Evolutionary conservation across 2,329 filamentous ascomycete species (phyloP), one percentile per base, ranked within the genome.

Genomic region (Venturia oleaginea): DNA sequence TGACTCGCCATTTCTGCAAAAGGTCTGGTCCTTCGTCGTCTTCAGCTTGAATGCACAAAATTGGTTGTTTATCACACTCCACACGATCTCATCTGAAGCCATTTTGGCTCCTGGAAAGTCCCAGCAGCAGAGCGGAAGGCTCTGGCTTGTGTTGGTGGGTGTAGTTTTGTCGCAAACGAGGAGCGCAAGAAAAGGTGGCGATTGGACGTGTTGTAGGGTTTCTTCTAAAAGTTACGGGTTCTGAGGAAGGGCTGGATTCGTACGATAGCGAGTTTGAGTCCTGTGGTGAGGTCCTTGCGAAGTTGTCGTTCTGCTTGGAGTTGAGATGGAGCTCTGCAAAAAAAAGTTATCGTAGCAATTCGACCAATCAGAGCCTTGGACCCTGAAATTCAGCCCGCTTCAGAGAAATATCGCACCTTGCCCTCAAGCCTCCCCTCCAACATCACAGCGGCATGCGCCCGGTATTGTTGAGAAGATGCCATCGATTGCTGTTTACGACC

Each of bases 1-100:
- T n/a, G 11, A 11, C 19, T 46, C 24, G 19, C 38, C 38, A 40
- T 40, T 40, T 17, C 38, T 40, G 78, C 94, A 99, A 78, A 97
- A 99, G 71, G 86, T 97, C 76, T 94, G 88, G 66, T 88, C 84
- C 77, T 93, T 95, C 30, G 90, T 90, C 24, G 88, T 91, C 86
- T 96, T 96, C 69, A 97, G 82, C 75, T 97, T 97, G 82, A 92
- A 97, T 62, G 89, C 88, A 80, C 94, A 97, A 76, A 94, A 95
- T 74, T 93, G 90, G 78, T 94, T 90, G 78, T 96, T 95, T 70
- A 97, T 96, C 65, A 97, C 90, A 76, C 92, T 87, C 94, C 94
- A 99, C 68, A 97, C 88, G 69, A 97, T 95, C 78, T 97, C 93
- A 81, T 97, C 93, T 68, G 91, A 95, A 65, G 90, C 86, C 90